These are phyloP conservation scores for Stentor roeselii DNA, from an alignment of 73 alveolate species.

Conservation along the genomic window DNA sequence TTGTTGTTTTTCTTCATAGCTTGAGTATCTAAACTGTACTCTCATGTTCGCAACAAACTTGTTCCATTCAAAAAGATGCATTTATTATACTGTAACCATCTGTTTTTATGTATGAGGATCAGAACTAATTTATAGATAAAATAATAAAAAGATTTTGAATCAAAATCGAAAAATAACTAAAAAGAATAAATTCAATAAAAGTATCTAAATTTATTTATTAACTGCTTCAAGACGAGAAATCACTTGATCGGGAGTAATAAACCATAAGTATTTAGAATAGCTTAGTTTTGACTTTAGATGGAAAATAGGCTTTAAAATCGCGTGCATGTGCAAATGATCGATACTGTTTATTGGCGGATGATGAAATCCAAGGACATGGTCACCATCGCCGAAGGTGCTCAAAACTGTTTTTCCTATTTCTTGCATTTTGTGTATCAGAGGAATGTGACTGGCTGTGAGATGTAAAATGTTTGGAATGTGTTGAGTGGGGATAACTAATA, in stretches of 20 bases:
- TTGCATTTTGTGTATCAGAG: background rate
- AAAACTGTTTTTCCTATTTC: background rate
- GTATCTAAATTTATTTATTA: too few species aligned
- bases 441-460: background rate
- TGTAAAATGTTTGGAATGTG: background rate
- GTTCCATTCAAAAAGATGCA: background rate
- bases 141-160: too few species aligned
- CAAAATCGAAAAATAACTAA: too few species aligned
- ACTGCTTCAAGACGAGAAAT: too few species aligned
- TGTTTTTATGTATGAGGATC: too few species aligned
- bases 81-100: too few species aligned
- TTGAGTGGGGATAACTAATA: background rate
- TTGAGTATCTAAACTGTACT: too few species aligned
- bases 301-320: background rate
- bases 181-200: too few species aligned
- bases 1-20: background rate
- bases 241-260: background rate
- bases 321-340: conserved; percentile 14
- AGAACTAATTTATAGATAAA: too few species aligned
- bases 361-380: conserved; percentile 8
- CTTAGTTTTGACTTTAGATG: background rate
- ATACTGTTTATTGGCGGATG: conserved; percentile 13
- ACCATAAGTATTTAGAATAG: background rate
- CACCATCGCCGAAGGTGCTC: background rate
- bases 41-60: background rate